Percentiles rank a stretch among this genome's conserved stretches.
Conservation (phyloP, 2,329 filamentous ascomycete genomes). For the Calonectria pseudoreteaudii region DNA sequence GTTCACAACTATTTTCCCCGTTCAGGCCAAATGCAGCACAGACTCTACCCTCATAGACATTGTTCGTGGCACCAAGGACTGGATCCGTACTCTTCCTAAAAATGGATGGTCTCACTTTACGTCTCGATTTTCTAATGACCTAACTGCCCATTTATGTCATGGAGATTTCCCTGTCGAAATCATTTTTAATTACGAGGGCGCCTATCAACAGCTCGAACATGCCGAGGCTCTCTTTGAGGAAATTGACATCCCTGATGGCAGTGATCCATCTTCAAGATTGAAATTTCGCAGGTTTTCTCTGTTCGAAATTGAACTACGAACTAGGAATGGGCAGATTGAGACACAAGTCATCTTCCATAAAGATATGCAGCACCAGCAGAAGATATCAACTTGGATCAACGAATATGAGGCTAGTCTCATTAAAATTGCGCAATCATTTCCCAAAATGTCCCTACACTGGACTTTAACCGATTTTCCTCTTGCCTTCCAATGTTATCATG, state of each 20-base stretch:
- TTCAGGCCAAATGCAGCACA: conserved; percentile 10
- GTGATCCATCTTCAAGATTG: neutral
- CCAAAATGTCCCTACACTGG: neutral
- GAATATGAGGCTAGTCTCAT: neutral
- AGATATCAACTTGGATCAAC: neutral
- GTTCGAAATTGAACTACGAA: neutral
- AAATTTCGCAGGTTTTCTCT: neutral
- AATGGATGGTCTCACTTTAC: conserved; percentile 38
- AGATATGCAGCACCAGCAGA: neutral
- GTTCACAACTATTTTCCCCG: conserved; percentile 49
- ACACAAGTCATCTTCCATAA: neutral
- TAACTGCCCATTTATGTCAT: conserved; percentile 41
- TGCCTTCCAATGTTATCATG: neutral
- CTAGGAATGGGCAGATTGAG: neutral
- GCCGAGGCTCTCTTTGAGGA: conserved; percentile 8
- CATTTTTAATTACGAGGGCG: conserved; percentile 23
- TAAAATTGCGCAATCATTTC: neutral
- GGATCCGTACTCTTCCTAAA: conserved; percentile 19
- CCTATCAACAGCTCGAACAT: conserved; percentile 17
- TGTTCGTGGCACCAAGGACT: conserved; percentile 36
- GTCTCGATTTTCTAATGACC: conserved; percentile 27
- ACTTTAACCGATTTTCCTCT: neutral
- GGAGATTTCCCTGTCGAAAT: conserved; percentile 49
- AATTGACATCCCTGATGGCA: neutral
- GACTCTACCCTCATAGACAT: conserved; percentile 10